These are phyloP conservation scores for Truncatella angustata DNA, from an alignment of 2,329 filamentous ascomycete species.

Conservation along the genomic window DNA sequence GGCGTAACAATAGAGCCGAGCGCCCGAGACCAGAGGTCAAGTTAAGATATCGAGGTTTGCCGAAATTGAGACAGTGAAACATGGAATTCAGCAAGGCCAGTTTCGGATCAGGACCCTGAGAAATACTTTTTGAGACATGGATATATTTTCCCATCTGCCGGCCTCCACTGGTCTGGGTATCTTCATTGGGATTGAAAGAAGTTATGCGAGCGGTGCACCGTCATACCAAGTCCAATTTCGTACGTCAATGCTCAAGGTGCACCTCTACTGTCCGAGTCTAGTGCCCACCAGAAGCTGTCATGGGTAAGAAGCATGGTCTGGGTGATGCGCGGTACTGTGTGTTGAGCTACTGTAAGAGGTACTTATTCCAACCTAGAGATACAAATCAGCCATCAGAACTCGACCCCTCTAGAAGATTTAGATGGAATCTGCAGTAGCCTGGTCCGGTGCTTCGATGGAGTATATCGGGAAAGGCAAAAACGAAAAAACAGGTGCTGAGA, in stretches of 20 bases:
- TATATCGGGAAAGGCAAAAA: too few relatives aligned
- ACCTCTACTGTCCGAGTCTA: neutral
- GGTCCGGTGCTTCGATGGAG: too few relatives aligned
- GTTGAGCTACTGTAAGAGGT: neutral
- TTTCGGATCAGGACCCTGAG: neutral
- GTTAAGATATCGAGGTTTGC: neutral
- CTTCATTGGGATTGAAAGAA: too few relatives aligned
- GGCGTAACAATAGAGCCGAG: too few relatives aligned
- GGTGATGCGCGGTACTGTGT: neutral
- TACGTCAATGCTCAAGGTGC: neutral
- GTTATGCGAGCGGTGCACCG: neutral
- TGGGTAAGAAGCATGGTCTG: neutral
- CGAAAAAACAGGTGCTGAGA: too few relatives aligned
- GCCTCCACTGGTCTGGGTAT: neutral
- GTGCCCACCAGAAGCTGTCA: neutral
- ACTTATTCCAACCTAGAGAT: constrained; percentile 8
- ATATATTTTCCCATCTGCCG: neutral
- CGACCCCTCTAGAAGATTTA: too few relatives aligned
- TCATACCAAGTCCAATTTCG: neutral
- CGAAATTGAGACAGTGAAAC: neutral
- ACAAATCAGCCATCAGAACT: neutral
- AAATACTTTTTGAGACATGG: neutral
- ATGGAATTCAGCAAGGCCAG: neutral
- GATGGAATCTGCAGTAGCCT: neutral
- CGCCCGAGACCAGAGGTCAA: too few relatives aligned